Evolutionary conservation across 139 green algal species (phyloP), one percentile per base, ranked within the genome.

Genomic region (Tetratostichococcus sp.): DNA sequence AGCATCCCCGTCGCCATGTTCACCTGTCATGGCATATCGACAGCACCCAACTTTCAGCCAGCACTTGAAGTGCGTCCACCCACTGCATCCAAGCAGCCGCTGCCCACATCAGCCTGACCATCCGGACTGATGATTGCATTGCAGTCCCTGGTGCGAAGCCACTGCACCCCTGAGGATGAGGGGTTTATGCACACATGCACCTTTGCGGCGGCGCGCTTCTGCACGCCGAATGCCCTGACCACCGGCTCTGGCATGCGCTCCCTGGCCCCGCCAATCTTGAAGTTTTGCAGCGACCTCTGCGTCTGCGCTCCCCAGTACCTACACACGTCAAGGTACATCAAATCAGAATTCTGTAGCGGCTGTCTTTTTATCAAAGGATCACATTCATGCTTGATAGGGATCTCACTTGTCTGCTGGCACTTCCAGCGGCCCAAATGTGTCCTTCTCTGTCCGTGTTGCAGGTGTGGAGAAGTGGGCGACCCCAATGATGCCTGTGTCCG

Each of bases 251-350:
- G 95, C 91, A 99, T 98, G 34, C 88, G 83, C 77, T 98, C 95
- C 0, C 80, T 59, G 0, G 86, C 58, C 0, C 92, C 92, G n/a
- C 95, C 95, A 74, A 99, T 98, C 71, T 97, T 93, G 81, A 99
- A 99, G 85, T 99, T 98, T 70, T 94, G 77, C 22, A 94, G 77
- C 0, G 91, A 96, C 8, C 95, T 86, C 84, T 98, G 94, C 33
- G 95, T 99, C 78, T 99, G 95, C 1, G 95, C 95, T n/a, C 95
- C 95, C 94, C 94, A 99, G 77, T 97, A 96, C 78, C 93, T 91
- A 79, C 35, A 28, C 25, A 25, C 28, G 68, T 6, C 8, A 50
- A 50, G 8, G 39, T n/a, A n/a, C n/a, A 30, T 28, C 30, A 4
- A 28, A 5, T 28, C 8, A 70, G 22, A 28, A 28, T 34, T 14